A percentile compares a stretch with the other conserved stretches of the same genome.
phyloP scores from a whole-genome alignment of 345 rosid genomes.

The Citrus inodora region DNA sequence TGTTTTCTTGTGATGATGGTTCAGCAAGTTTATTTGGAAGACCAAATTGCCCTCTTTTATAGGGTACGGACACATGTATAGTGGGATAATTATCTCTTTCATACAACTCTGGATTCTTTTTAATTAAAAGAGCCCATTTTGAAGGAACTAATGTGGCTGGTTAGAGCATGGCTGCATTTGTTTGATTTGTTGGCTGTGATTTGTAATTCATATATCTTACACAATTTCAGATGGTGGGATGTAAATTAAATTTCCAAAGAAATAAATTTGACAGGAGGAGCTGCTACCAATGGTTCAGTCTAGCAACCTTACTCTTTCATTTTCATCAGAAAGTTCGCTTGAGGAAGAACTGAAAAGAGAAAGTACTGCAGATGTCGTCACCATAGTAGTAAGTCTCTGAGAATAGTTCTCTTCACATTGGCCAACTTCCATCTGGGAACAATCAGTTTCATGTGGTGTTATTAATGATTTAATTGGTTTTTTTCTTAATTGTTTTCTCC shows the following conservation, averaged over 20 bases:
- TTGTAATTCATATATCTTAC: not conserved
- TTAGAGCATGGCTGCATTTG: not conserved
- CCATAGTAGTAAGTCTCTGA: slow-evolving; percentile 60
- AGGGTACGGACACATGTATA: not conserved
- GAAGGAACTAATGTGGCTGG: not conserved
- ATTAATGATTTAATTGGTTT: slow-evolving; percentile 1
- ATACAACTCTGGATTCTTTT: not conserved
- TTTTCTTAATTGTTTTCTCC: not conserved
- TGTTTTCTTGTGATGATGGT: not conserved
- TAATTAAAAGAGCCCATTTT: not conserved
- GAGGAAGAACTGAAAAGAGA: slow-evolving; percentile 97
- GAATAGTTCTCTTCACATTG: not conserved
- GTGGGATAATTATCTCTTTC: not conserved
- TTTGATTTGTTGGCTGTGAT: not conserved
- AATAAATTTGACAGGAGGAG: slow-evolving; percentile 57
- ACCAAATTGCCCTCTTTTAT: not conserved
- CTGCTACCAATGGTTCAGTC: slow-evolving; percentile 61
- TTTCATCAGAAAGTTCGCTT: slow-evolving; percentile 95
- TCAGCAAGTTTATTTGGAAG: not conserved
- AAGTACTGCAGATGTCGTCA: slow-evolving; percentile 84
- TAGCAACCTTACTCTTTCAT: slow-evolving; percentile 79
- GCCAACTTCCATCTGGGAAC: slow-evolving; percentile 11
- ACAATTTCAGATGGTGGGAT: not conserved
- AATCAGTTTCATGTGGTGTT: not conserved
- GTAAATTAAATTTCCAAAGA: not conserved